These are phyloP conservation scores for Aspergillus awamori DNA, from an alignment of 2,329 filamentous ascomycete species.

Conservation along the genomic window DNA sequence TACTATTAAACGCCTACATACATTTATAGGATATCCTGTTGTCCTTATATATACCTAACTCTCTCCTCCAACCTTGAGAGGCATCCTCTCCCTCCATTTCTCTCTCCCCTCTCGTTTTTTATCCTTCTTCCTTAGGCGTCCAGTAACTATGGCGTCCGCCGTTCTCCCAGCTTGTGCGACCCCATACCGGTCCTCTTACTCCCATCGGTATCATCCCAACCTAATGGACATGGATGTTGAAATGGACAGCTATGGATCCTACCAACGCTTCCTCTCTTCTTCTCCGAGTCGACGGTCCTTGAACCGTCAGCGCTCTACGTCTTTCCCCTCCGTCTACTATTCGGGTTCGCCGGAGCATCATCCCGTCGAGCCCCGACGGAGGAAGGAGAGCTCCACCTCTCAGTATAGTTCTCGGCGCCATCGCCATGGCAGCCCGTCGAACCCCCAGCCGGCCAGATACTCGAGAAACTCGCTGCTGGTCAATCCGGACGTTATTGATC, in stretches of 20 bases:
- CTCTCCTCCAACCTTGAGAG: background rate
- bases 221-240: slow-evolving; percentile 20
- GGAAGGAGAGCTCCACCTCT: slow-evolving; percentile 12
- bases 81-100: background rate
- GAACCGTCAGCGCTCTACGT: slow-evolving; percentile 24
- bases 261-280: slow-evolving; percentile 31
- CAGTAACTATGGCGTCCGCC: slow-evolving; percentile 17
- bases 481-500: slow-evolving; percentile 77
- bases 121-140: background rate
- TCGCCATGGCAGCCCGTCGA: slow-evolving; percentile 19
- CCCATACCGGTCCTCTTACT: slow-evolving; percentile 18
- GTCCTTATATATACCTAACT: slow-evolving; percentile 6
- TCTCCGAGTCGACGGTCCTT: slow-evolving; percentile 25
- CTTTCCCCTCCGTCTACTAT: slow-evolving; percentile 30
- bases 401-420: slow-evolving; percentile 13
- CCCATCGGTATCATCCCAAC: slow-evolving; percentile 26
- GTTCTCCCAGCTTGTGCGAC: slow-evolving; percentile 29
- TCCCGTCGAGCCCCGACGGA: slow-evolving; percentile 28
- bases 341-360: slow-evolving; percentile 30
- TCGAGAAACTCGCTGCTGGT: slow-evolving; percentile 43
- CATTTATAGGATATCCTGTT: slow-evolving; percentile 15
- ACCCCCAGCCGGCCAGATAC: slow-evolving; percentile 15
- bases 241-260: slow-evolving; percentile 30
- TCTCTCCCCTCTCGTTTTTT: background rate
- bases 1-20: slow-evolving; percentile 23